Evolutionary conservation across 352 stramenopile genomes (phyloP).

Genomic region (Phytophthora capsici): DNA sequence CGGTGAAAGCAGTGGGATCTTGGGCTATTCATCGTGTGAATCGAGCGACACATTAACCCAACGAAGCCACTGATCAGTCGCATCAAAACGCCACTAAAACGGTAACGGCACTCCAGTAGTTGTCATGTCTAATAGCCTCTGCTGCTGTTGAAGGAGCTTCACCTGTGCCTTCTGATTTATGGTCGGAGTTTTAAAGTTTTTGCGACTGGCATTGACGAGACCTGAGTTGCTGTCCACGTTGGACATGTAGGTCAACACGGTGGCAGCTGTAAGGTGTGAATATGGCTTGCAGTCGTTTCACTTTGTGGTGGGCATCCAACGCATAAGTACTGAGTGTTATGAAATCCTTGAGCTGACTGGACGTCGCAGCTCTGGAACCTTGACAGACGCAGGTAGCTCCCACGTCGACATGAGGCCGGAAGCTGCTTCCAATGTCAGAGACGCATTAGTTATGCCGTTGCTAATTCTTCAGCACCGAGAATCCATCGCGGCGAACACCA

Average conservation of each 20-base stretch:
- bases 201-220: background rate
- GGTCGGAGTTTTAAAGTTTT: background rate
- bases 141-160: background rate
- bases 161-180: background rate
- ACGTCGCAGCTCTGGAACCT: background rate
- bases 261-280: too few species aligned
- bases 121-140: too few species aligned
- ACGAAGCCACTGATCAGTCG: background rate
- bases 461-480: conserved; percentile 20
- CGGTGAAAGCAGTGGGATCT: conserved; percentile 25
- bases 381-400: conserved; percentile 4
- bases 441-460: conserved; percentile 30
- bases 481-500: conserved; percentile 26
- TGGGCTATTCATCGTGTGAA: conserved; percentile 14
- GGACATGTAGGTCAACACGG: conserved; percentile 7
- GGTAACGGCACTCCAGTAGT: conserved; percentile 1
- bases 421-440: background rate
- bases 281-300: background rate
- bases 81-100: background rate
- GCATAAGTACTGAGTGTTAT: background rate
- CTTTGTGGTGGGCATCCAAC: background rate
- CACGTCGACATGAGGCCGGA: background rate
- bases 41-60: background rate
- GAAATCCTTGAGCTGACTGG: conserved; percentile 2
- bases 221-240: conserved; percentile 11